A percentile compares a stretch with the other conserved stretches of the same genome.
These are phyloP conservation scores for Plasmopara viticola DNA, from an alignment of 352 stramenopile genomes.

Conservation along the genomic window DNA sequence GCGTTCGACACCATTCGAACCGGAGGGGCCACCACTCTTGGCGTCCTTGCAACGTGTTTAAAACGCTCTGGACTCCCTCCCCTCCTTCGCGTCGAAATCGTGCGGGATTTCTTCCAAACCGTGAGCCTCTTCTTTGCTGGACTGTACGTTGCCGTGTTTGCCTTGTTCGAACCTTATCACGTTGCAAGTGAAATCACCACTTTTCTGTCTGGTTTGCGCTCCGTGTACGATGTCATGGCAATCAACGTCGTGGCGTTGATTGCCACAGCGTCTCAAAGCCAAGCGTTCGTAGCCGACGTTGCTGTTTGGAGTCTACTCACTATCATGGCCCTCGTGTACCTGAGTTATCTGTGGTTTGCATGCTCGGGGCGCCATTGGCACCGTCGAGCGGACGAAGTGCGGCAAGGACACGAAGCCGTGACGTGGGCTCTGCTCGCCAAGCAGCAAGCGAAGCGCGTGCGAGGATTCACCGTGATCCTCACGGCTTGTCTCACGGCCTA, in stretches of 20 bases:
- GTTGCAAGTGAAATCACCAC: conserved; percentile 8
- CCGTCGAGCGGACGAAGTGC: conserved; percentile 35
- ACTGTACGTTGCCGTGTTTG: conserved; percentile 26
- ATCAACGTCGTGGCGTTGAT: conserved; percentile 13
- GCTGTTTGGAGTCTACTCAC: conserved; percentile 20
- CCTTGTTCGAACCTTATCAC: conserved; percentile 16
- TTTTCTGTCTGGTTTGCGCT: conserved; percentile 15
- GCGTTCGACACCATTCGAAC: conserved; percentile 19
- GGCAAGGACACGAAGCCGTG: conserved; percentile 35
- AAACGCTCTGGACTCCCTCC: conserved; percentile 23
- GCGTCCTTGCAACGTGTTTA: conserved; percentile 8
- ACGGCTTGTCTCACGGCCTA: conserved; percentile 41
- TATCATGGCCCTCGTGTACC: conserved; percentile 24
- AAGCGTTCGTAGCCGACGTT: conserved; percentile 16
- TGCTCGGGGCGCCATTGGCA: conserved; percentile 30
- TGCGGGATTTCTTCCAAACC: conserved; percentile 43
- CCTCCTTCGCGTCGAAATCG: conserved; percentile 36
- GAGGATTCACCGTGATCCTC: conserved; percentile 34
- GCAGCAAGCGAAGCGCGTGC: conserved; percentile 30
- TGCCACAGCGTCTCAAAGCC: conserved; percentile 8
- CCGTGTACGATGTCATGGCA: conserved; percentile 28
- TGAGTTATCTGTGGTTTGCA: conserved; percentile 38
- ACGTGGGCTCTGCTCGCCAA: conserved; percentile 30
- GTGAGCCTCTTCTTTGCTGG: conserved; percentile 38
- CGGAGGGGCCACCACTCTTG: conserved; percentile 10